These are phyloP conservation scores for Pyrenochaeta sp. DNA, from an alignment of 2,329 filamentous ascomycete species.

Conservation along the genomic window DNA sequence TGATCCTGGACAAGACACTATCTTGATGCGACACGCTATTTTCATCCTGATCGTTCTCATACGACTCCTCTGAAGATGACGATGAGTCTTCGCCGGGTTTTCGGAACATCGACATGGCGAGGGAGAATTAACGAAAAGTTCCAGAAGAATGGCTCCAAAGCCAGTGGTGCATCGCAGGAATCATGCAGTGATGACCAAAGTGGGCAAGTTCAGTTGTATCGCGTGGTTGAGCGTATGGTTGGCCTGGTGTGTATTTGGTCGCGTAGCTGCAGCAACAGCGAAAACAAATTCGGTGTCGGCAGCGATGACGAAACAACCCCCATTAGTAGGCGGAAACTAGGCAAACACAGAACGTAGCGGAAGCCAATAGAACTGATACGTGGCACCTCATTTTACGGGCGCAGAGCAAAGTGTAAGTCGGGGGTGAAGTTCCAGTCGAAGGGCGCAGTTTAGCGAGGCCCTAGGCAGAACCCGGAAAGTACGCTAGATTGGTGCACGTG, in stretches of 20 bases:
- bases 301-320: conserved; percentile 24
- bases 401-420: conserved; percentile 19
- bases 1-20: conserved; percentile 34
- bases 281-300: conserved; percentile 29
- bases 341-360: conserved; percentile 37
- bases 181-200: conserved; percentile 8
- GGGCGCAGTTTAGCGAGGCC: conserved; percentile 30
- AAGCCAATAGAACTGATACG: conserved; percentile 41
- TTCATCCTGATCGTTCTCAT: conserved; percentile 31
- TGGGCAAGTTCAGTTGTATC: conserved; percentile 3
- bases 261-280: conserved; percentile 26
- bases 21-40: conserved; percentile 17
- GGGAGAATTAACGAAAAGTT: conserved; percentile 1
- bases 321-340: conserved; percentile 30
- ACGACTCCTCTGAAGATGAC: conserved; percentile 34
- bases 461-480: conserved; percentile 24
- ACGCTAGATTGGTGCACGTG: conserved; percentile 28
- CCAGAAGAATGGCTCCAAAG: not conserved
- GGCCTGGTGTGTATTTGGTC: conserved; percentile 18
- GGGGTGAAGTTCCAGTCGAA: no score
- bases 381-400: conserved; percentile 28
- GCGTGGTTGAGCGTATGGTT: no score
- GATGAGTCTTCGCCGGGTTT: conserved; percentile 44
- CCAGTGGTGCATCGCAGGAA: conserved; percentile 1
- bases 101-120: conserved; percentile 44